These are phyloP conservation scores for Mediolabrus comicus DNA, from an alignment of 108 stramenopile genomes.

Conservation along the genomic window DNA sequence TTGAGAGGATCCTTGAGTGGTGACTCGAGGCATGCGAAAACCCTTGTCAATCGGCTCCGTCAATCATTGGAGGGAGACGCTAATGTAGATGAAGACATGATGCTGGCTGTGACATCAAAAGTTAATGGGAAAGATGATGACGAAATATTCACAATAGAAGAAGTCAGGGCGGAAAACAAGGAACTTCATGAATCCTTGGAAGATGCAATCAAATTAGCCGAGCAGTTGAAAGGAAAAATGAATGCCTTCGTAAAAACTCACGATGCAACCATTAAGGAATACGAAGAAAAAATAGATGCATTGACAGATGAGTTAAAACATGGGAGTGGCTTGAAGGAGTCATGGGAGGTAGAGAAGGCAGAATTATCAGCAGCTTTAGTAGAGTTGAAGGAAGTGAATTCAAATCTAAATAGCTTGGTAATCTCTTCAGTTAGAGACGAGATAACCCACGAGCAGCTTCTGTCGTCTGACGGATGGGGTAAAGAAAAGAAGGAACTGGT, in stretches of 20 bases:
- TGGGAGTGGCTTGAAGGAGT: neutral
- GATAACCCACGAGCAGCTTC: slow-evolving; percentile 11
- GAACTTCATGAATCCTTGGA: slow-evolving; percentile 7
- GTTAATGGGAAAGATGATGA: neutral
- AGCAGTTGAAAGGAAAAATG: slow-evolving; percentile 13
- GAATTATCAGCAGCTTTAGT: slow-evolving; percentile 6
- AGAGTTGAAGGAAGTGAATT: slow-evolving; percentile 1
- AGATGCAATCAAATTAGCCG: slow-evolving; percentile 9
- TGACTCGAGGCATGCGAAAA: neutral
- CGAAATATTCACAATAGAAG: slow-evolving; percentile 11
- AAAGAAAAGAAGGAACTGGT: slow-evolving; percentile 4
- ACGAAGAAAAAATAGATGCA: slow-evolving; percentile 2
- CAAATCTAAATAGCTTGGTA: slow-evolving; percentile 13
- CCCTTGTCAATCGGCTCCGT: neutral
- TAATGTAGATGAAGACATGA: neutral
- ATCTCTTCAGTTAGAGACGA: slow-evolving; percentile 9
- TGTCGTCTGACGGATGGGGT: neutral
- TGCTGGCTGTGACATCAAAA: neutral
- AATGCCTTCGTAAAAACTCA: slow-evolving; percentile 5
- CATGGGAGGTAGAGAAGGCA: slow-evolving; percentile 6
- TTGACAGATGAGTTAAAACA: neutral
- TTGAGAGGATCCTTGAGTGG: neutral
- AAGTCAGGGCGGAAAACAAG: slow-evolving; percentile 8
- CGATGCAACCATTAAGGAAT: slow-evolving; percentile 13
- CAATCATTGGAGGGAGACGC: neutral